Conservation (phyloP, 371 early-diverging fungal species). For the Apophysomyces ossiformis region DNA sequence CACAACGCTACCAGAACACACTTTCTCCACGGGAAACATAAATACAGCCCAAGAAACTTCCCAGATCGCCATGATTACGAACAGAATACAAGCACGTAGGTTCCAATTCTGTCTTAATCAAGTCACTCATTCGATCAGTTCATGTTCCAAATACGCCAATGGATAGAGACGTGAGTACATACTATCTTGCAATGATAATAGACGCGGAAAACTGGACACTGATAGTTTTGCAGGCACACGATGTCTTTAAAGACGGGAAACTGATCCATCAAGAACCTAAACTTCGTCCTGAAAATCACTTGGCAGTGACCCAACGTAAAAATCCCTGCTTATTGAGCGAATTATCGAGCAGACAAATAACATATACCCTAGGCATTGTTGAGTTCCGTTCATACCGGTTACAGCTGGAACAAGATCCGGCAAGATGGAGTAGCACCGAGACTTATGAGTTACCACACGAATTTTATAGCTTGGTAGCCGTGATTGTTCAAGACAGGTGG, state of each 20-base stretch:
- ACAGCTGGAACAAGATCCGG: constrained; percentile 18
- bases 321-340: constrained; percentile 14
- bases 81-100: constrained; percentile 2
- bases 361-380: constrained; percentile 29
- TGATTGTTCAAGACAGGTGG: constrained; percentile 47
- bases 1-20: background rate
- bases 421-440: constrained; percentile 1
- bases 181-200: background rate
- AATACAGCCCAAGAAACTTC: background rate
- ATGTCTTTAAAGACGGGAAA: constrained; percentile 45
- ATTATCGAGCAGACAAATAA: no score
- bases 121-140: constrained; percentile 4
- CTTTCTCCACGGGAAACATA: background rate
- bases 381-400: constrained; percentile 35
- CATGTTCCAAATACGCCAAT: background rate
- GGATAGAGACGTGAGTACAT: background rate
- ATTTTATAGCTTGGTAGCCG: constrained; percentile 32
- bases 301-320: background rate
- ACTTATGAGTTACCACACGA: constrained; percentile 27
- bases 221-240: background rate
- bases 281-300: constrained; percentile 41
- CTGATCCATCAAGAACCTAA: constrained; percentile 37
- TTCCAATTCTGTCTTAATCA: background rate
- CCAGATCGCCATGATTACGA: constrained; percentile 1
- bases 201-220: background rate